Percentiles rank a stretch among this genome's conserved stretches.
Conservation (phyloP, 148 eudicot genomes). For the Suaeda aralocaspica region DNA sequence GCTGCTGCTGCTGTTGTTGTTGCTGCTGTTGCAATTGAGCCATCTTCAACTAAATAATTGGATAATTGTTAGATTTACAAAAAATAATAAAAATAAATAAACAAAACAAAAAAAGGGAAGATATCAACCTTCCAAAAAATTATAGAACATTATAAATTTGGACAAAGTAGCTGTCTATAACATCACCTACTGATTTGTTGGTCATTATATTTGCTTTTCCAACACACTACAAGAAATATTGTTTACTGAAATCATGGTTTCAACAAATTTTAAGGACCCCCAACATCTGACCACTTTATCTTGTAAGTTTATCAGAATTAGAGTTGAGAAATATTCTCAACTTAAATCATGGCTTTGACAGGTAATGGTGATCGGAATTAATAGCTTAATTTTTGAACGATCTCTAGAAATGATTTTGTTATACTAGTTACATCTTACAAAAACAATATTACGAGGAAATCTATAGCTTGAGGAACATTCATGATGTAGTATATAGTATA, state of each 20-base stretch:
- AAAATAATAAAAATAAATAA: neutral
- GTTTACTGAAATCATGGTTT: neutral
- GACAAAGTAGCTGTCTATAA: neutral
- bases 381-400: too few relatives aligned
- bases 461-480: too few relatives aligned
- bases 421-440: too few relatives aligned
- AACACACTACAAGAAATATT: neutral
- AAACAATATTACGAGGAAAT: too few relatives aligned
- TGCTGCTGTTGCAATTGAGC: constrained; percentile 51
- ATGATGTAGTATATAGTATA: too few relatives aligned
- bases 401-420: too few relatives aligned
- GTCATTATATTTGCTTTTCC: neutral
- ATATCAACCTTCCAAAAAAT: neutral
- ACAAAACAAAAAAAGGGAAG: neutral
- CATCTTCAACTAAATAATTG: constrained; percentile 45
- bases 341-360: too few relatives aligned
- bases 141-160: too few relatives aligned
- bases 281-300: too few relatives aligned
- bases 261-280: neutral
- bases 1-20: constrained; percentile 25
- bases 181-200: neutral
- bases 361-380: too few relatives aligned
- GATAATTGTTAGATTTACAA: neutral
- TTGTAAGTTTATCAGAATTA: too few relatives aligned
- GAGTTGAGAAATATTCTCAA: too few relatives aligned